These are phyloP conservation scores for Lentinus brumalis DNA, from an alignment of 768 basidiomycete species.

Conservation along the genomic window DNA sequence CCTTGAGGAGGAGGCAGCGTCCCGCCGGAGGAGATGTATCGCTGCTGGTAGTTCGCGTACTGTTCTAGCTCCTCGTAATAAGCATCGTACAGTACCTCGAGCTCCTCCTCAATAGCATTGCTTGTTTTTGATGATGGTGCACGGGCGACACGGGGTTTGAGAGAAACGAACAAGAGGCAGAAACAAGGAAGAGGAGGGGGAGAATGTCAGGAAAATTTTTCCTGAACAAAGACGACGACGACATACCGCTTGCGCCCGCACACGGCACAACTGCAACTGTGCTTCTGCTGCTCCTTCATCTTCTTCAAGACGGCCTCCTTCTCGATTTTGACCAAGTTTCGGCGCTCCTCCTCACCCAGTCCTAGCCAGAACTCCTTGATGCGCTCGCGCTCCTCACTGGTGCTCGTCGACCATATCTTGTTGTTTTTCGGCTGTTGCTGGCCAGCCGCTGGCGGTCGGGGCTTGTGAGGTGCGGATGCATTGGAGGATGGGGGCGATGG, in stretches of 20 bases:
- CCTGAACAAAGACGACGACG: conserved; percentile 29
- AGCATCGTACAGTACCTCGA: conserved; percentile 99
- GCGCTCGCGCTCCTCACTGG: conserved; percentile 90
- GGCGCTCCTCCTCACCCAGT: conserved; percentile 87
- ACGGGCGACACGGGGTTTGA: conserved; percentile 22
- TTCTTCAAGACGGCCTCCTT: conserved; percentile 96
- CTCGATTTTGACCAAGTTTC: conserved; percentile 94
- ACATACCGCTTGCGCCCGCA: conserved; percentile 95
- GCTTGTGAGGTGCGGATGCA: conserved; percentile 40
- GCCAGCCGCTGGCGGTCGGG: conserved; percentile 37
- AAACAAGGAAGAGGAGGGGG: conserved; percentile 24
- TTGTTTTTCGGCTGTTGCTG: conserved; percentile 47
- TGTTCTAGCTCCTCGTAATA: conserved; percentile 99
- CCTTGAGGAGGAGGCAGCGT: conserved; percentile 91
- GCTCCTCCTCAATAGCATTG: conserved; percentile 98
- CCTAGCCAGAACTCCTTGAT: conserved; percentile 99
- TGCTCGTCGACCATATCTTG: conserved; percentile 95
- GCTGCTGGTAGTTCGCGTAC: conserved; percentile 98
- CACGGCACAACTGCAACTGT: conserved; percentile 93
- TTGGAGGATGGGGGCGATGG: conserved; percentile 52
- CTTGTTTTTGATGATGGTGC: conserved; percentile 41
- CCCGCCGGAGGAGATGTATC: conserved; percentile 88
- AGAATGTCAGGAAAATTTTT: conserved; percentile 29
- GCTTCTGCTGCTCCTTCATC: conserved; percentile 99
- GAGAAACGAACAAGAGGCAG: conserved; percentile 18